Evolutionary conservation across 352 stramenopile genomes (phyloP), one percentile per base, ranked within the genome.

Genomic region (Globisporangium nodosum): DNA sequence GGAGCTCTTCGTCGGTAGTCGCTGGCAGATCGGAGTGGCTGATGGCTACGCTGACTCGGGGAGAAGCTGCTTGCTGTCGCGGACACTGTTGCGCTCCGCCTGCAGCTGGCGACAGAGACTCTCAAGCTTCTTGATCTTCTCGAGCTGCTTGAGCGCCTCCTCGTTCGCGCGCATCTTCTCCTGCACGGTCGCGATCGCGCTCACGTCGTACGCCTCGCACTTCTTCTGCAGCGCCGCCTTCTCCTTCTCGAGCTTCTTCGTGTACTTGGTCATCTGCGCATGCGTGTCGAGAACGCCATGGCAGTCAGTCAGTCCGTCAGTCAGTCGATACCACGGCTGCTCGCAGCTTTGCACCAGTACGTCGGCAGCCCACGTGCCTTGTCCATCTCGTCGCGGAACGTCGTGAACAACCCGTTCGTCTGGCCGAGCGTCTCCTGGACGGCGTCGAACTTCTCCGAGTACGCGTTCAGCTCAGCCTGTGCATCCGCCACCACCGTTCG

Each of bases 221-320:
- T 95, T 95, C 52, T 88, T 93, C 54, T 85, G 80, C 0, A 95
- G 68, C 16, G 81, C 67, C 20, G 69, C 40, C 56, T 95, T 95
- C 49, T 95, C 85, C 56, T 93, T 95, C 65, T 95, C 85, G 3
- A 95, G 63, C 45, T 87, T 87, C 61, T 92, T 92, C n/a, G 79
- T 91, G 18, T 85, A 75, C 67, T 95, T 95, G 37, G 73, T 69
- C 83, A 95, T 91, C 66, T 81, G 48, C 24, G 21, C 13, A 31
- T 15, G 11, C 1, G 16, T 5, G 7, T 12, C 18, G n/a, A 15
- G 18, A 33, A n/a, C n/a, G 5, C 15, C 40, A 20, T 35, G 35
- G 13, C 13, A 27, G 39, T 11, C 9, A 56, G 8, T 15, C 35
- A 40, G 35, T 24, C 21, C 15, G 8, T 40, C 35, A 15, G 35